Percentiles rank a stretch among this genome's conserved stretches.
phyloP scores from a whole-genome alignment of 768 basidiomycete species.

The Inosperma sp. region DNA sequence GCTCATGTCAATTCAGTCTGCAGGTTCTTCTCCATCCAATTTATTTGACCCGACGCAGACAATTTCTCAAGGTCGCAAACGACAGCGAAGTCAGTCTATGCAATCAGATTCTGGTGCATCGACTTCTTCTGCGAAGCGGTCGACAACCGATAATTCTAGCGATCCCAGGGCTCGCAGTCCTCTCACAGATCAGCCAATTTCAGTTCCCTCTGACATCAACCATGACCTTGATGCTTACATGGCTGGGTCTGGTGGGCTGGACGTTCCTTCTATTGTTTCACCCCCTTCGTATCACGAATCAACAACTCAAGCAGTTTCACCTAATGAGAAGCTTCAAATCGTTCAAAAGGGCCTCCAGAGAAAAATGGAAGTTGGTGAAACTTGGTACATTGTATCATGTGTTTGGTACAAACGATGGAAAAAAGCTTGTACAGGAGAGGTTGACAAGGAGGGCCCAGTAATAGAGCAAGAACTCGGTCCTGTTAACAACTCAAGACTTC shows the following conservation, averaged over 20 bases:
- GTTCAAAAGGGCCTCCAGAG: constrained; percentile 44
- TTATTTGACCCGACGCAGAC: constrained; percentile 34
- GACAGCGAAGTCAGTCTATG: constrained; percentile 73
- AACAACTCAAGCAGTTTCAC: constrained; percentile 26
- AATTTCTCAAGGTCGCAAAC: constrained; percentile 49
- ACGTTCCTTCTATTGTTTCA: constrained; percentile 28
- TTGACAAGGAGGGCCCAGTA: constrained; percentile 63
- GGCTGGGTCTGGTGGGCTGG: constrained; percentile 50
- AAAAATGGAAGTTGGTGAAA: constrained; percentile 60
- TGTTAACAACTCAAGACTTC: constrained; percentile 67
- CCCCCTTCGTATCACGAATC: constrained; percentile 22
- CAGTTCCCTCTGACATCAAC: constrained; percentile 38
- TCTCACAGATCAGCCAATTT: constrained; percentile 40
- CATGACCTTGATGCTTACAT: constrained; percentile 68
- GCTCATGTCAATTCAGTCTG: constrained; percentile 46
- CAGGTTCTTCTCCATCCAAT: constrained; percentile 41
- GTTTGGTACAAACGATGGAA: constrained; percentile 75
- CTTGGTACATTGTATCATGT: constrained; percentile 72
- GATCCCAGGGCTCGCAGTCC: constrained; percentile 38
- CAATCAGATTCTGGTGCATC: constrained; percentile 68
- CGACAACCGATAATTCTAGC: constrained; percentile 62
- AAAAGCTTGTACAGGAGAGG: constrained; percentile 62
- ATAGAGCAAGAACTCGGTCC: constrained; percentile 63
- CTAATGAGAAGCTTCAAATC: constrained; percentile 44
- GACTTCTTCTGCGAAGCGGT: constrained; percentile 73